Percentiles rank a stretch among this genome's conserved stretches.
Conservation (phyloP, 257 asterid genomes). For the Solanum phureja region DNA sequence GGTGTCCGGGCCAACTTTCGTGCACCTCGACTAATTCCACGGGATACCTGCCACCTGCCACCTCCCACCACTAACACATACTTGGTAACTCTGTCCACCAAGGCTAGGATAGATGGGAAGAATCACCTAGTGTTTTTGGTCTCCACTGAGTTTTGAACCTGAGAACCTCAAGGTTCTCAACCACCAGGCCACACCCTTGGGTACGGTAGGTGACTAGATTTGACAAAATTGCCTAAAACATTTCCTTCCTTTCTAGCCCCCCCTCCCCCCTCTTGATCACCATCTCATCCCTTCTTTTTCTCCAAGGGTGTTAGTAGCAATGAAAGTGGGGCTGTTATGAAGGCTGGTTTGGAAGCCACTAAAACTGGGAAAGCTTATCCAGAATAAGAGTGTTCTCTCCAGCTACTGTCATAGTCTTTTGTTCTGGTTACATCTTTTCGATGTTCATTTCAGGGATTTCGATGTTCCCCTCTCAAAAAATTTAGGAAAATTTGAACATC, state of each 20-base stretch:
- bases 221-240: not conserved
- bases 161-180: not conserved
- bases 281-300: not conserved
- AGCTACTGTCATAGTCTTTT: not conserved
- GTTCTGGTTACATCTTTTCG: not conserved
- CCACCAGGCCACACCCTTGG: not conserved
- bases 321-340: not conserved
- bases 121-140: too few relatives aligned
- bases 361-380: not conserved
- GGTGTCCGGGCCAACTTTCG: too few relatives aligned
- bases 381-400: not conserved
- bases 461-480: not conserved
- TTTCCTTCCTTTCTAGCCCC: not conserved
- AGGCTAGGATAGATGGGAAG: too few relatives aligned
- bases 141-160: too few relatives aligned
- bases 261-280: not conserved
- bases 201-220: not conserved
- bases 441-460: not conserved
- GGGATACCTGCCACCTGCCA: too few relatives aligned
- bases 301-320: not conserved
- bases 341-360: not conserved
- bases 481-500: not conserved
- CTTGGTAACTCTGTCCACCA: too few relatives aligned
- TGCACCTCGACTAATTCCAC: too few relatives aligned
- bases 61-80: too few relatives aligned